Evolutionary conservation across 106 monocot species (phyloP), one percentile per base, ranked within the genome.

Genomic region (Dioscorea dumetorum): DNA sequence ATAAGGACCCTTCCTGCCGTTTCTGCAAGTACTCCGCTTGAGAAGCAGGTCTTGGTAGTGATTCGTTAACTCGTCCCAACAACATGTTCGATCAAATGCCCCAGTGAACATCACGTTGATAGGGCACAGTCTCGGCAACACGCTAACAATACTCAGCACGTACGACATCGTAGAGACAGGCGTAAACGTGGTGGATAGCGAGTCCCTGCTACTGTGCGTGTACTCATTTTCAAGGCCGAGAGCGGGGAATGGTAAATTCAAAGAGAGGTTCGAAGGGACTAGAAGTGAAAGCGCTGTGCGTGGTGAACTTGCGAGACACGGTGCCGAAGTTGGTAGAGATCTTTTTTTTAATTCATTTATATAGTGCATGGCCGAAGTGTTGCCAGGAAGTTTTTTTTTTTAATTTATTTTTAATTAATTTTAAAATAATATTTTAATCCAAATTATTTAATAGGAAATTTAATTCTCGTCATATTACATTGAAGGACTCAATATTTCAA

Each of bases 61-160:
- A 70, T 86, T 53, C 33, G 73, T 19, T 72, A 61, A 57, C 79
- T 88, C 24, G 81, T 88, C n/a, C 12, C 54, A 72, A 20, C 62
- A 53, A 13, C 81, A 91, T 75, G 53, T 72, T 0, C 33, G 14
- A 21, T 53, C 34, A 12, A 88, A 87, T 0, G 94, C 91, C 66
- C 61, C 62, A 33, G 74, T 88, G 15, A 88, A 85, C 85, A 59
- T 95, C 14, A 78, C 83, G 2, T 20, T 91, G 24, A 88, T 85
- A 0, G 94, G 94, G 6, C 94, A 95, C 81, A 95, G 94, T 64
- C 85, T 95, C 8, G 94, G 94, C 24, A 83, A 88, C 73, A 88
- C 94, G 20, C 79, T 95, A 48, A 91, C 94, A 41, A 85, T 62
- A 66, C 59, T 95, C 32, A 88, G 85, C 81, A 88, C 94, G 17